These are phyloP conservation scores for Pittosporum tobira DNA, from an alignment of 129 eudicot genomes.

Conservation along the genomic window DNA sequence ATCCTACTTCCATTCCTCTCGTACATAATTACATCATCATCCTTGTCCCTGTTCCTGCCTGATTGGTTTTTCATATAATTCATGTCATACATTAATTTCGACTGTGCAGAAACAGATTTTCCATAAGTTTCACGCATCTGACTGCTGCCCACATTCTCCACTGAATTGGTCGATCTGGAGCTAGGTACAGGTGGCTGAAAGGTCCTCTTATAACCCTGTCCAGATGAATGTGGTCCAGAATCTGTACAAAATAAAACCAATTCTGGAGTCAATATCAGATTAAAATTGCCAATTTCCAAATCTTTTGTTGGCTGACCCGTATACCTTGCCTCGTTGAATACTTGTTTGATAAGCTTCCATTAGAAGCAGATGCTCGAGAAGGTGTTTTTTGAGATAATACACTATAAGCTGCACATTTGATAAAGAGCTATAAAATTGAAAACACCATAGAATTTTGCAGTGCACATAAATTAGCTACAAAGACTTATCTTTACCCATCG, in stretches of 20 bases:
- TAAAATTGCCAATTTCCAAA: not conserved
- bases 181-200: constrained; percentile 28
- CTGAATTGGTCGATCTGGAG: constrained; percentile 21
- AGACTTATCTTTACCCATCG: constrained; percentile 15
- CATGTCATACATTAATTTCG: constrained; percentile 20
- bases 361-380: constrained; percentile 4
- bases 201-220: constrained; percentile 31
- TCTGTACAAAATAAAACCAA: constrained; percentile 10
- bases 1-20: constrained; percentile 29
- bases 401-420: constrained; percentile 15
- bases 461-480: not conserved
- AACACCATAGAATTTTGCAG: not conserved
- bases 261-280: constrained; percentile 5
- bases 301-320: not conserved
- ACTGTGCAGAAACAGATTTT: constrained; percentile 23
- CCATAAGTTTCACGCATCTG: constrained; percentile 30
- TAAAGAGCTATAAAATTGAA: not conserved
- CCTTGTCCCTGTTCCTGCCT: constrained; percentile 20
- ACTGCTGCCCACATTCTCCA: constrained; percentile 28
- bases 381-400: not conserved
- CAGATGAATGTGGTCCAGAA: constrained; percentile 15
- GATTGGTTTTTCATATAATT: constrained; percentile 21
- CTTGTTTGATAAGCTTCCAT: constrained; percentile 6
- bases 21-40: constrained; percentile 26
- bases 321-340: constrained; percentile 15